Evolutionary conservation across 2,329 filamentous ascomycete genomes (phyloP).

Genomic region (Chrysoporthe puriensis): DNA sequence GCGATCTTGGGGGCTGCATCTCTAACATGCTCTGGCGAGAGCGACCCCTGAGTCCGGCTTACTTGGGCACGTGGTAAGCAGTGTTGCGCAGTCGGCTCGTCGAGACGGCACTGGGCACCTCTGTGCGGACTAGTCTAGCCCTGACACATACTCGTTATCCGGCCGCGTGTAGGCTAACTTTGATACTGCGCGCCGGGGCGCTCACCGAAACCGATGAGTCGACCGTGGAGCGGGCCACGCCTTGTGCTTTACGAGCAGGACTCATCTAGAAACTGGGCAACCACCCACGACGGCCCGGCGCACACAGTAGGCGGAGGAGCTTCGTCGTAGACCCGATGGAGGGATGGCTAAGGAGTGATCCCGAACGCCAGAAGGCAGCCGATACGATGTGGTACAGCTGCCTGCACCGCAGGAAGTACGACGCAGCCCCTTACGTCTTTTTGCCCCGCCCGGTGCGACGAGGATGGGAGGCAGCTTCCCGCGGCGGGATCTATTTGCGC

Average conservation of each 20-base stretch:
- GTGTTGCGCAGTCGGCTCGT: no score
- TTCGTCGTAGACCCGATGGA: not conserved
- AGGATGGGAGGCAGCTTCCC: slow-evolving; percentile 1
- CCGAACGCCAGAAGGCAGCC: not conserved
- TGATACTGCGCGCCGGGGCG: no score
- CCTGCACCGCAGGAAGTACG: not conserved
- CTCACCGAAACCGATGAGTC: not conserved
- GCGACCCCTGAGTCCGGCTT: no score
- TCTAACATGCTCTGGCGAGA: no score
- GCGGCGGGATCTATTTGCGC: not conserved
- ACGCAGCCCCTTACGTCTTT: slow-evolving; percentile 5
- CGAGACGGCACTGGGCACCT: no score
- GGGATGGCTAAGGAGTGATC: not conserved
- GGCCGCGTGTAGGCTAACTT: no score
- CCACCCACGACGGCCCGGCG: not conserved
- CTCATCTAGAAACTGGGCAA: slow-evolving; percentile 4
- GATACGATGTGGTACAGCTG: not conserved
- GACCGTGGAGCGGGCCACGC: not conserved
- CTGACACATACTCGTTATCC: no score
- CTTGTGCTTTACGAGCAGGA: not conserved
- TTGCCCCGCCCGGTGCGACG: not conserved
- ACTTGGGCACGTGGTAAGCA: no score
- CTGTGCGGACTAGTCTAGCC: no score
- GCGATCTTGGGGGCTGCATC: no score
- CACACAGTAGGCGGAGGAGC: not conserved